Evolutionary conservation across 352 stramenopile species (phyloP).

Genomic region (Thraustochytrium striatum): DNA sequence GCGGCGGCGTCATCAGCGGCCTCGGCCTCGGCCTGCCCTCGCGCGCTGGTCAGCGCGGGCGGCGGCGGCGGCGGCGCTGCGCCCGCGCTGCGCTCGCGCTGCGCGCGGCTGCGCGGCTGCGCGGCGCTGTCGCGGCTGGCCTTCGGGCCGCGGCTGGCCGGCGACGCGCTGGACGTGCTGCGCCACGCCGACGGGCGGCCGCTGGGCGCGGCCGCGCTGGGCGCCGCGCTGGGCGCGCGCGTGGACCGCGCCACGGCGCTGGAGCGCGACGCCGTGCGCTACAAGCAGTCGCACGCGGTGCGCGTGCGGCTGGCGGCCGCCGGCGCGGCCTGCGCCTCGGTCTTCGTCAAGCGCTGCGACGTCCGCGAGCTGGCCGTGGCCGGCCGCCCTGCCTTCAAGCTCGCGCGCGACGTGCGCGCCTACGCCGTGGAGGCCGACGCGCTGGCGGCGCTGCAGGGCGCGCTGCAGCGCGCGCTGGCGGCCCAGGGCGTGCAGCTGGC

Average conservation of each 20-base stretch:
- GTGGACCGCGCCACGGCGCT: constrained; percentile 51
- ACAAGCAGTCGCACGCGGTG: constrained; percentile 59
- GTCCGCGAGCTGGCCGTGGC: constrained; percentile 58
- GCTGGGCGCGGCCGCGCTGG: too few relatives aligned
- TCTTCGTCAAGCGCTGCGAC: constrained; percentile 63
- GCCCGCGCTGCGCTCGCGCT: too few relatives aligned
- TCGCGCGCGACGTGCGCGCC: constrained; percentile 56
- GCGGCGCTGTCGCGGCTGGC: too few relatives aligned
- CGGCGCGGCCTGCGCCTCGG: constrained; percentile 49
- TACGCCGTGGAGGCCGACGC: constrained; percentile 60
- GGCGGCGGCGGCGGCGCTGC: too few relatives aligned
- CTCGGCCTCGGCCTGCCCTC: too few relatives aligned
- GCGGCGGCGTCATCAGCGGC: too few relatives aligned
- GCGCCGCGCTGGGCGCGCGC: neutral
- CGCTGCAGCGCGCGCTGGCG: constrained; percentile 47
- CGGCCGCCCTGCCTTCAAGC: constrained; percentile 56
- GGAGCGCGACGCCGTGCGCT: constrained; percentile 57
- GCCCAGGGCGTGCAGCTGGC: constrained; percentile 56
- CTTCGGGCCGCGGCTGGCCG: too few relatives aligned
- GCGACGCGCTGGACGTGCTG: too few relatives aligned
- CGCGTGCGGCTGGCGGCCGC: constrained; percentile 51
- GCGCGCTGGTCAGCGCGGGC: too few relatives aligned
- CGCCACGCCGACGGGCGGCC: too few relatives aligned
- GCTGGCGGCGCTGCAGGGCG: constrained; percentile 52
- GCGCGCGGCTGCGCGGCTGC: too few relatives aligned